phyloP scores from a whole-genome alignment of 2,329 filamentous ascomycete species.

The Ophiocordyceps camponoti-rufipedis region DNA sequence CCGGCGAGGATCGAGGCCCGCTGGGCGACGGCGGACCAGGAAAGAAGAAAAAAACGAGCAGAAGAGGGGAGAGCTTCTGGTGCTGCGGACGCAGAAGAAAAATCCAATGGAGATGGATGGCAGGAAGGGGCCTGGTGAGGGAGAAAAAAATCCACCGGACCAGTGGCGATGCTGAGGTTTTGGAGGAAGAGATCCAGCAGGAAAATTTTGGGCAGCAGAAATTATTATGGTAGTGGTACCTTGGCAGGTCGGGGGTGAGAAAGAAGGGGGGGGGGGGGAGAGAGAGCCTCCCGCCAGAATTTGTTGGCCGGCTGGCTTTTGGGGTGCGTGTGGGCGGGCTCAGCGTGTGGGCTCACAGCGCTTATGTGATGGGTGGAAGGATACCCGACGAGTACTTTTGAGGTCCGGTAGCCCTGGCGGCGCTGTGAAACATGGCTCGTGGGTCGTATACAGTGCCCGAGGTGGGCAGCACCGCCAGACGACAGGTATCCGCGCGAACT shows the following conservation, averaged over 20 bases:
- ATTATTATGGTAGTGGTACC: slow-evolving; percentile 7
- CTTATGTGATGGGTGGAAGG: not conserved
- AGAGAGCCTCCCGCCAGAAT: not conserved
- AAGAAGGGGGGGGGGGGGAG: not conserved
- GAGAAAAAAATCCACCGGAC: slow-evolving; percentile 15
- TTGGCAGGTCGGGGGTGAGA: not conserved
- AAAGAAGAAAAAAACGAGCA: slow-evolving; percentile 7
- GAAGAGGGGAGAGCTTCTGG: slow-evolving; percentile 11
- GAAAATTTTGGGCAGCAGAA: slow-evolving; percentile 20
- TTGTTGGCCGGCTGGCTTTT: not conserved
- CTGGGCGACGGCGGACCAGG: slow-evolving; percentile 12
- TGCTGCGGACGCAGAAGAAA: slow-evolving; percentile 13
- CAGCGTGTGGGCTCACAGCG: not conserved
- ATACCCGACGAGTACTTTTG: not conserved
- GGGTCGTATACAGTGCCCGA: too few relatives aligned
- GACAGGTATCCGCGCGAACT: too few relatives aligned
- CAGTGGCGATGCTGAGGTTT: slow-evolving; percentile 13
- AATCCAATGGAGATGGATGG: slow-evolving; percentile 13
- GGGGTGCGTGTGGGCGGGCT: too few relatives aligned
- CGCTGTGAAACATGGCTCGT: too few relatives aligned
- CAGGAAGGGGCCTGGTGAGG: slow-evolving; percentile 13
- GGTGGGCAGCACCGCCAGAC: too few relatives aligned
- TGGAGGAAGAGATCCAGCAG: slow-evolving; percentile 13
- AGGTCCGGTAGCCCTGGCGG: not conserved
- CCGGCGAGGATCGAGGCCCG: slow-evolving; percentile 6